Percentiles rank a stretch among this genome's conserved stretches.
These are phyloP conservation scores for Kwoniella sp. DNA, from an alignment of 768 basidiomycete species.

Conservation along the genomic window DNA sequence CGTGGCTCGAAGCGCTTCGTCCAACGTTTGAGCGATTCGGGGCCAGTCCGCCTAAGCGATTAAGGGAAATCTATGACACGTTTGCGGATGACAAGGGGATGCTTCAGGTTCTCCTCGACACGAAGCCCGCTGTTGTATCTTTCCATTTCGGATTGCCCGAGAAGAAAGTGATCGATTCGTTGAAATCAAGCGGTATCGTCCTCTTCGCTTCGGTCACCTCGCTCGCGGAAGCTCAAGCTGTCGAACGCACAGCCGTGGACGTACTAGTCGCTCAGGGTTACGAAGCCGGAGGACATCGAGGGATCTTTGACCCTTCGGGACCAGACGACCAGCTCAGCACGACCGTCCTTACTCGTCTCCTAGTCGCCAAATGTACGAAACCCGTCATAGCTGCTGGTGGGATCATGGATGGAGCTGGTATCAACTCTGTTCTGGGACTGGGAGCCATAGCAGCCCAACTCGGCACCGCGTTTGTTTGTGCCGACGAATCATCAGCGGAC, in stretches of 20 bases:
- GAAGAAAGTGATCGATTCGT: slow-evolving; percentile 10
- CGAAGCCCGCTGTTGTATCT: slow-evolving; percentile 32
- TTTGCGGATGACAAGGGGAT: slow-evolving; percentile 38
- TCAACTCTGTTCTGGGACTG: slow-evolving; percentile 28
- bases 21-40: slow-evolving; percentile 27
- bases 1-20: slow-evolving; percentile 35
- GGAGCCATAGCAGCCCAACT: slow-evolving; percentile 42
- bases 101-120: slow-evolving; percentile 31
- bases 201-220: slow-evolving; percentile 39
- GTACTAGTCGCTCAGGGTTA: slow-evolving; percentile 45
- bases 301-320: slow-evolving; percentile 35
- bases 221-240: slow-evolving; percentile 30
- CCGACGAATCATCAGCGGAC: slow-evolving; percentile 43
- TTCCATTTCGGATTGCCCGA: slow-evolving; percentile 50
- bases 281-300: slow-evolving; percentile 48
- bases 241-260: slow-evolving; percentile 33
- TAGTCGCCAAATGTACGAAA: slow-evolving; percentile 10
- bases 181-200: slow-evolving; percentile 28
- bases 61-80: slow-evolving; percentile 36
- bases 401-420: slow-evolving; percentile 46
- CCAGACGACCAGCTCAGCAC: slow-evolving; percentile 36
- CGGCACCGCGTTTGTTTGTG: slow-evolving; percentile 45
- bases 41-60: slow-evolving; percentile 15
- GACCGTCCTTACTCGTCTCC: slow-evolving; percentile 26
- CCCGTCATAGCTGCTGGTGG: slow-evolving; percentile 50